Evolutionary conservation across 1,284 basidiomycete genomes (phyloP), one percentile per base, ranked within the genome.

Genomic region (Puccinia polysora): DNA sequence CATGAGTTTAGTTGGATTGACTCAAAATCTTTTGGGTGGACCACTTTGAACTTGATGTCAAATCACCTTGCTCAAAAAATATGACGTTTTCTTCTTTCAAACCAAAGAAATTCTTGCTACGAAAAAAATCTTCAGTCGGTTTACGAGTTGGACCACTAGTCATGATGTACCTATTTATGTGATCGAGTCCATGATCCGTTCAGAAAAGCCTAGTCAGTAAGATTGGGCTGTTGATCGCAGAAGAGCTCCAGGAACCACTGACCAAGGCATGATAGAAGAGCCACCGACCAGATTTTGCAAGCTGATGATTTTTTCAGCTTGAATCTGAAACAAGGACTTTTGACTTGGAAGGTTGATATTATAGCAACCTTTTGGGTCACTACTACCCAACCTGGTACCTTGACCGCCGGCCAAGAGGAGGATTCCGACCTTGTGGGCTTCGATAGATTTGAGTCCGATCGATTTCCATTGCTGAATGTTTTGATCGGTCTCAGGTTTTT

Each of bases 11-110:
- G 14, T 20, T 59, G 32, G 2, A n/a, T n/a, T n/a, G n/a, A n/a
- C n/a, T n/a, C n/a, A n/a, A n/a, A n/a, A n/a, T n/a, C n/a, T n/a
- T n/a, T n/a, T n/a, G n/a, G n/a, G n/a, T n/a, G n/a, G n/a, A n/a
- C n/a, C n/a, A n/a, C n/a, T n/a, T n/a, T n/a, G n/a, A n/a, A n/a
- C n/a, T n/a, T n/a, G n/a, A n/a, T n/a, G n/a, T n/a, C n/a, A n/a
- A n/a, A n/a, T n/a, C 77, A 92, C 95, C 95, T 84, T 98, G 96
- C 81, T 99, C 91, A 77, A 99, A 98, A 82, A 99, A 87, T 74
- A 97, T 83, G 74, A 98, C 88, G 78, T 96, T 89, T 75, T 86
- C 82, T 75, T 85, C 78, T 71, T 88, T 80, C 71, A 99, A 84
- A 3, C 95, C 95, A 80, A 98, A 99, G 83, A 85, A 90, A 6